Evolutionary conservation across 371 early-diverging fungal species (phyloP).

Genomic region (Mucor ambiguus): DNA sequence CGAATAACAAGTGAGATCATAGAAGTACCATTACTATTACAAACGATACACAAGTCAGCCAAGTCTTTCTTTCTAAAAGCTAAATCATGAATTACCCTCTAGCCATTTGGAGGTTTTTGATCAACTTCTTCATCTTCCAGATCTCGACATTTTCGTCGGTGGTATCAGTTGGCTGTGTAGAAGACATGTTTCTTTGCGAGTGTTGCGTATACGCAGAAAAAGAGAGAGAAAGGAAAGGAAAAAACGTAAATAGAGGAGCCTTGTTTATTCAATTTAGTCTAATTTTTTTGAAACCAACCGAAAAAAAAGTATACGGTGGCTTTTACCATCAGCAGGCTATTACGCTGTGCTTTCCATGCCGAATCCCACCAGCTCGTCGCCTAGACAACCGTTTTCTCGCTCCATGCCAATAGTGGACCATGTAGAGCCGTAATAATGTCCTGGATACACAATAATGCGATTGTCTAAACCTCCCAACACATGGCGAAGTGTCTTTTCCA

Average conservation of each 20-base stretch:
- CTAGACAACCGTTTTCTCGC: constrained; percentile 53
- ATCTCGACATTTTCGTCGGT: constrained; percentile 87
- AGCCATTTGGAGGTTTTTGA: constrained; percentile 95
- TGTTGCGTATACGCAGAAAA: background rate
- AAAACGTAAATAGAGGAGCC: background rate
- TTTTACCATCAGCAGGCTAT: constrained; percentile 1
- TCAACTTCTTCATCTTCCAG: constrained; percentile 98
- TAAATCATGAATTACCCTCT: constrained; percentile 73
- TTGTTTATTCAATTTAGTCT: constrained; percentile 8
- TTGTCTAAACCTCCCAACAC: constrained; percentile 62
- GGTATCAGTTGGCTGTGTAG: constrained; percentile 22
- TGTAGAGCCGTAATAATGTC: constrained; percentile 83
- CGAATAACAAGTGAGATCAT: constrained; percentile 99
- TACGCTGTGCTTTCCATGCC: constrained; percentile 22
- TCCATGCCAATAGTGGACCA: constrained; percentile 77
- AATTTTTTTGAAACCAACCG: constrained; percentile 13
- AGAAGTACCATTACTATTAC: constrained; percentile 95
- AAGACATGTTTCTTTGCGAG: constrained; percentile 16
- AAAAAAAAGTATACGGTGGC: constrained; percentile 18
- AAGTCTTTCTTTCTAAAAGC: background rate
- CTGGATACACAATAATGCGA: constrained; percentile 81
- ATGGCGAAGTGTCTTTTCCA: constrained; percentile 69
- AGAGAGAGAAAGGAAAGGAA: background rate
- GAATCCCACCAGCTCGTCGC: constrained; percentile 55
- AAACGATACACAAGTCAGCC: background rate